Base-by-base conservation (phyloP, 495 filamentous ascomycete genomes). In the Beverwykella pulmonaria region DNA sequence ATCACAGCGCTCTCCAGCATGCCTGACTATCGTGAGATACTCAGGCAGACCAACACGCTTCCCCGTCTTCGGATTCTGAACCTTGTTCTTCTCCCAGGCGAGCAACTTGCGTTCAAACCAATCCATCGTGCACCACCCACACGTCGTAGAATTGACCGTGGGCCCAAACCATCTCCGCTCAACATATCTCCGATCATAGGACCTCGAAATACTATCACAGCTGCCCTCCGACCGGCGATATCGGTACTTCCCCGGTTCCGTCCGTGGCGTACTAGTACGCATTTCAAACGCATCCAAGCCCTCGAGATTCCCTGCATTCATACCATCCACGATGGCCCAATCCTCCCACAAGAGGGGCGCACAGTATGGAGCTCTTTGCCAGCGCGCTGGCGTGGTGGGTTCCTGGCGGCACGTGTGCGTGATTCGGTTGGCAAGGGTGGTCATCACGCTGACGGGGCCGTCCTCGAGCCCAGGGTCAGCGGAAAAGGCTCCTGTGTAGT, bases 41-140 rank as follows among this genome's bases (percentile, higher is more conserved):
- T 59, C 53, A 10, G 55, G 20, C 9, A 65, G 36, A 9, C 7
- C 29, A 25, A 65, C 54, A 34, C 14, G 20, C 23, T 32, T 39
- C 19, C 53, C 53, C 14, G 41, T 59, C 62, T 57, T 49, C 17
- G 62, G 62, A 48, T 65, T 53, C 17, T 20, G 5, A 3, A 65
- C 53, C 54, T 49, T 25, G 22, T 48, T 53, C 27, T 58, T 36
- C 29, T 47, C 44, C 62, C 62, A 65, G 1, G 39, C 10, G 15
- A 58, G 50, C 26, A 65, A 39, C 27, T 65, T 65, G 50, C 62
- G 62, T 19, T 58, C 62, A 19, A 65, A 59, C 62, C 62, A 65
- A 26, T 58, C 30, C 19, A 65, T 52, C 23, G 53, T 59, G 54
- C 62, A 65, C 53, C 53, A 65, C 15, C 48, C 47, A 36, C 62